These are phyloP conservation scores for Penicillium sp. DNA, from an alignment of 2,329 filamentous ascomycete genomes.

Conservation along the genomic window DNA sequence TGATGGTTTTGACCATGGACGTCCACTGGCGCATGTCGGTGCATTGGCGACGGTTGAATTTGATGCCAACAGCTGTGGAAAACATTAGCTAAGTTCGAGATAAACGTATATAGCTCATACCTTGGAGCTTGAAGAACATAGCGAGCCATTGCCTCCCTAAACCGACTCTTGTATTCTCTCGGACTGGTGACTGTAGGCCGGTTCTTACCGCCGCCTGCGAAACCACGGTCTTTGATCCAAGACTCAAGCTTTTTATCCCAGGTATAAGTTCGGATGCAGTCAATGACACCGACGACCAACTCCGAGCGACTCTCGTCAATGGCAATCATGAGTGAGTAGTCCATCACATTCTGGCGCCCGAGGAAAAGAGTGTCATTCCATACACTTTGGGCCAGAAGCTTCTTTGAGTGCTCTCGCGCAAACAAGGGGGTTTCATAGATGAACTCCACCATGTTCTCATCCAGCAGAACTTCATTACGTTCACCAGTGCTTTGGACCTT, in stretches of 20 bases:
- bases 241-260: conserved; percentile 99
- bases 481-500: conserved; percentile 96
- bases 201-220: conserved; percentile 77
- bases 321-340: conserved; percentile 97
- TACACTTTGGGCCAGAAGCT: conserved; percentile 85
- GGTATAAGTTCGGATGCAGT: conserved; percentile 97
- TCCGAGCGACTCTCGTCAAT: conserved; percentile 90
- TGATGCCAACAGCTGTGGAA: conserved; percentile 51
- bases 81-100: conserved; percentile 10
- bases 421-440: conserved; percentile 98
- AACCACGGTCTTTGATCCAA: conserved; percentile 97
- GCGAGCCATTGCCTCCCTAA: conserved; percentile 94
- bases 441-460: conserved; percentile 99
- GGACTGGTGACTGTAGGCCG: conserved; percentile 95
- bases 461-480: conserved; percentile 92
- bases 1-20: conserved; percentile 23
- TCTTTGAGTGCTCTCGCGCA: conserved; percentile 93
- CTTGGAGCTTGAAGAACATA: conserved; percentile 63
- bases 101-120: conserved; percentile 32
- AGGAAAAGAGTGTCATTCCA: conserved; percentile 98
- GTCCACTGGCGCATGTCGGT: conserved; percentile 37
- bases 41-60: conserved; percentile 41
- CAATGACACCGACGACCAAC: conserved; percentile 95
- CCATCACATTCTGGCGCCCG: conserved; percentile 96
- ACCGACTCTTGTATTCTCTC: conserved; percentile 95